A percentile compares a stretch with the other conserved stretches of the same genome.
Evolutionary conservation across 305 asterid genomes (phyloP).

Genomic region (Vinca major): DNA sequence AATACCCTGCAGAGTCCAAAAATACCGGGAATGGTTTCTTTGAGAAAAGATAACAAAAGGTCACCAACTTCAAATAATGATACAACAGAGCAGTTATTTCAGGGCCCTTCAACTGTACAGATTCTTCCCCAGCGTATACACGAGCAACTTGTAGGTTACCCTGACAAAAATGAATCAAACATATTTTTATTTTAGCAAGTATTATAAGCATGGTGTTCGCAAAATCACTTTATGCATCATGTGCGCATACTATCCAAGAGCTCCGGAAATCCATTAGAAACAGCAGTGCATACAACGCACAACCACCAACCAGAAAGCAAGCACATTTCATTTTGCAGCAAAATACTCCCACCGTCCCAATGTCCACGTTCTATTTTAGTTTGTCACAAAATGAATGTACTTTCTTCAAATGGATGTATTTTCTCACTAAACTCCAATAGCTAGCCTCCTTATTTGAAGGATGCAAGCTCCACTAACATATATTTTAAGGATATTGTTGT

Average conservation of each 20-base stretch:
- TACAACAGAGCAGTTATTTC: slow-evolving; percentile 52
- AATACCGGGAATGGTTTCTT: slow-evolving; percentile 77
- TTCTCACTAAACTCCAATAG: too few relatives aligned
- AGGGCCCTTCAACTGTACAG: slow-evolving; percentile 55
- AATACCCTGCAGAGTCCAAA: slow-evolving; percentile 57
- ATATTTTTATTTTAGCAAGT: neutral
- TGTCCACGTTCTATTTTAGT: too few relatives aligned
- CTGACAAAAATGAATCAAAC: slow-evolving; percentile 34
- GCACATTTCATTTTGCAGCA: neutral
- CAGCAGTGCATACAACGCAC: neutral
- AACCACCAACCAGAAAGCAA: slow-evolving; percentile 1
- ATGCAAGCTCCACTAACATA: too few relatives aligned
- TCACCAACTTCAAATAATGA: slow-evolving; percentile 61
- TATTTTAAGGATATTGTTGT: too few relatives aligned
- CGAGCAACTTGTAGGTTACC: slow-evolving; percentile 77
- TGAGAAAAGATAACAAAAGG: slow-evolving; percentile 64
- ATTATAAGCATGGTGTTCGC: neutral
- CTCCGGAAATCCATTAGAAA: too few relatives aligned
- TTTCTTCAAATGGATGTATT: too few relatives aligned
- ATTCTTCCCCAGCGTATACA: slow-evolving; percentile 67
- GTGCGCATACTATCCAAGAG: neutral
- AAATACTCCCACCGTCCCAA: neutral
- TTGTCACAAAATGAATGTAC: too few relatives aligned
- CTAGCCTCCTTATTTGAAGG: too few relatives aligned
- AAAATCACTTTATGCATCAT: neutral